Conservation (phyloP, 2,329 filamentous ascomycete genomes). For the Fusarium torreyae region DNA sequence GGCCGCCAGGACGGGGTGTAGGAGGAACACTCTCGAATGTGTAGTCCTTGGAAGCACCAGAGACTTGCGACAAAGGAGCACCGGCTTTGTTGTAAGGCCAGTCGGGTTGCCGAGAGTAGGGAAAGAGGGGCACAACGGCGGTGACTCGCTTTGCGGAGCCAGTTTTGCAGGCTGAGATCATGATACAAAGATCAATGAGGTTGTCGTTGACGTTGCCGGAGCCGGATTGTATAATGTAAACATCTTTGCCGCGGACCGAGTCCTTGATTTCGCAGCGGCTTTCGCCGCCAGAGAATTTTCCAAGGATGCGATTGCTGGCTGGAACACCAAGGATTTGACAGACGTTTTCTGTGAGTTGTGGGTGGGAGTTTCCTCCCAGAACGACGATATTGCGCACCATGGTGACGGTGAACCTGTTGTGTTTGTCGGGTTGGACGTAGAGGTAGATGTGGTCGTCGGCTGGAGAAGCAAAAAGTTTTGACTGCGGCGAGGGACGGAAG, state of each 20-base stretch:
- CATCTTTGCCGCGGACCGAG: slow-evolving; percentile 97
- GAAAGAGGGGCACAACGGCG: slow-evolving; percentile 94
- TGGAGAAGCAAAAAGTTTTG: slow-evolving; percentile 47
- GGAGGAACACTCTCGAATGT: slow-evolving; percentile 94
- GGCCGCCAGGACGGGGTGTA: slow-evolving; percentile 82
- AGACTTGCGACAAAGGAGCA: slow-evolving; percentile 84
- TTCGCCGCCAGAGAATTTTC: slow-evolving; percentile 96
- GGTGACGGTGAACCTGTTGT: slow-evolving; percentile 43
- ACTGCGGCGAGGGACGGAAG: slow-evolving; percentile 48
- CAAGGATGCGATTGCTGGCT: slow-evolving; percentile 85
- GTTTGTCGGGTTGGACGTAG: slow-evolving; percentile 32
- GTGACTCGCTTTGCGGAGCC: slow-evolving; percentile 94
- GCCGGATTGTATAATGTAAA: slow-evolving; percentile 97
- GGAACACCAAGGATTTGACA: slow-evolving; percentile 91
- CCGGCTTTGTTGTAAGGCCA: slow-evolving; percentile 97
- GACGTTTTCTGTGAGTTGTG: slow-evolving; percentile 86
- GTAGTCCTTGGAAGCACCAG: slow-evolving; percentile 68
- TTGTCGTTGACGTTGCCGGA: slow-evolving; percentile 96
- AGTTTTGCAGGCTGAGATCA: slow-evolving; percentile 97
- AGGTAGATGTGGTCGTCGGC: slow-evolving; percentile 28
- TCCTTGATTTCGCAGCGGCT: slow-evolving; percentile 96
- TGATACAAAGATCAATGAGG: slow-evolving; percentile 96
- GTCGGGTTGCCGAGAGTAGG: slow-evolving; percentile 96
- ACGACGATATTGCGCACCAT: slow-evolving; percentile 98
- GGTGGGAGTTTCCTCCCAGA: slow-evolving; percentile 93